Percentiles rank a stretch among this genome's conserved stretches.
Conservation (phyloP, 2,329 filamentous ascomycete species). For the Trichoderma atroviride region DNA sequence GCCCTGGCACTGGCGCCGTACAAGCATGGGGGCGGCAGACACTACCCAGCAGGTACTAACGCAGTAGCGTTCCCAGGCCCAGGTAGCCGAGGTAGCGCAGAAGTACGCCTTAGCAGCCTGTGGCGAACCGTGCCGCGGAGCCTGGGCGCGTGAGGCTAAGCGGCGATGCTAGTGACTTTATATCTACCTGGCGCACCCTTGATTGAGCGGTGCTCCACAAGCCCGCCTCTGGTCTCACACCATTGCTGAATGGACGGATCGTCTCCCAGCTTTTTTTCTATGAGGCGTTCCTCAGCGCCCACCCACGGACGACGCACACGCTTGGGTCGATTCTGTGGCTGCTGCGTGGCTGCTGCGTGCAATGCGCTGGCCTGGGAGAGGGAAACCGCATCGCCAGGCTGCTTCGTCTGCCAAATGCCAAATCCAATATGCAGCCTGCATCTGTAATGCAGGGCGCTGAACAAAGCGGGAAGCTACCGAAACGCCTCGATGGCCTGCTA, state of each 20-base stretch:
- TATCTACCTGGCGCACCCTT: conserved; percentile 40
- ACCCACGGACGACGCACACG: conserved; percentile 21
- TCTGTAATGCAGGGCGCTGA: background rate
- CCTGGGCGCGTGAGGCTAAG: conserved; percentile 2
- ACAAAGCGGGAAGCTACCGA: background rate
- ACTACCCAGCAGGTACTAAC: conserved; percentile 32
- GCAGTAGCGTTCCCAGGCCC: conserved; percentile 5
- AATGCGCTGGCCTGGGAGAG: background rate
- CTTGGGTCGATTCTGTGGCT: background rate
- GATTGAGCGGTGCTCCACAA: conserved; percentile 40
- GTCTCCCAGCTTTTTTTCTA: conserved; percentile 40
- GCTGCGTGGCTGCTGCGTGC: background rate
- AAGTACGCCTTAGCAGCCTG: background rate
- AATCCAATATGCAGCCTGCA: background rate
- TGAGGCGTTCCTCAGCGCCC: conserved; percentile 37
- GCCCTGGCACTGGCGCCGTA: conserved; percentile 41
- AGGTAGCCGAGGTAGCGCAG: conserved; percentile 9
- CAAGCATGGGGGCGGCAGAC: conserved; percentile 42
- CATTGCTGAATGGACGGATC: conserved; percentile 45
- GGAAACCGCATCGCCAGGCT: background rate
- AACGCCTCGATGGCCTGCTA: background rate
- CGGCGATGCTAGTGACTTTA: conserved; percentile 35
- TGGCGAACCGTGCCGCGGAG: background rate
- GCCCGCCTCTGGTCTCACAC: conserved; percentile 44
- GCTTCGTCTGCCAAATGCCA: background rate